Percentiles rank a stretch among this genome's conserved stretches.
Evolutionary conservation across 495 filamentous ascomycete species (phyloP).

Genomic region (Aspergillus egyptiacus): DNA sequence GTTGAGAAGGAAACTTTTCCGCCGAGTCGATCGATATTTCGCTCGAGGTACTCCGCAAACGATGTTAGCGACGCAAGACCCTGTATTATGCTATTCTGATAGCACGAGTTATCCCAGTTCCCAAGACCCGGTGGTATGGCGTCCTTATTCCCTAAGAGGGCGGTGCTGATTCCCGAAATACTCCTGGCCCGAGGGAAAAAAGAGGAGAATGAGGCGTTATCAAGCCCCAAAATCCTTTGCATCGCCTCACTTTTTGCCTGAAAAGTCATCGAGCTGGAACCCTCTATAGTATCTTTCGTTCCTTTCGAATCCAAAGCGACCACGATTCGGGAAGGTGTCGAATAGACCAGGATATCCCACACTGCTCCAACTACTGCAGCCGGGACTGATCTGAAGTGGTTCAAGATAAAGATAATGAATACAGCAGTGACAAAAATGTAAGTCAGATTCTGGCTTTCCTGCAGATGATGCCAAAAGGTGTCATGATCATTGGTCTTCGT

Average conservation of each 20-base stretch:
- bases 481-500: conserved; percentile 32
- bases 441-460: conserved; percentile 24
- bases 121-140: conserved; percentile 67
- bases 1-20: conserved; percentile 38
- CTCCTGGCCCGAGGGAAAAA: conserved; percentile 42
- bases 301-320: conserved; percentile 49
- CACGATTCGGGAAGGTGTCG: conserved; percentile 56
- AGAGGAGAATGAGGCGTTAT: conserved; percentile 47
- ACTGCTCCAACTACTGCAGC: conserved; percentile 28
- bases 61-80: conserved; percentile 70
- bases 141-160: conserved; percentile 34
- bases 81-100: conserved; percentile 94
- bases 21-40: conserved; percentile 40
- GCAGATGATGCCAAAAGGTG: conserved; percentile 22
- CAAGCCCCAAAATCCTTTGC: conserved; percentile 59
- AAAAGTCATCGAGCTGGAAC: conserved; percentile 21
- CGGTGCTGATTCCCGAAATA: conserved; percentile 37
- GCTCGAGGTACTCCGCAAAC: conserved; percentile 47
- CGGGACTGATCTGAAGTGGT: conserved; percentile 26
- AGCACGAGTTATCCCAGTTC: conserved; percentile 93
- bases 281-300: conserved; percentile 21
- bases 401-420: conserved; percentile 25
- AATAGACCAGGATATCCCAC: conserved; percentile 58
- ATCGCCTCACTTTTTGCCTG: conserved; percentile 60
- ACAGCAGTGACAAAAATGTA: conserved; percentile 21